phyloP scores from a whole-genome alignment of 352 stramenopile genomes.

The Pythium chondricola region DNA sequence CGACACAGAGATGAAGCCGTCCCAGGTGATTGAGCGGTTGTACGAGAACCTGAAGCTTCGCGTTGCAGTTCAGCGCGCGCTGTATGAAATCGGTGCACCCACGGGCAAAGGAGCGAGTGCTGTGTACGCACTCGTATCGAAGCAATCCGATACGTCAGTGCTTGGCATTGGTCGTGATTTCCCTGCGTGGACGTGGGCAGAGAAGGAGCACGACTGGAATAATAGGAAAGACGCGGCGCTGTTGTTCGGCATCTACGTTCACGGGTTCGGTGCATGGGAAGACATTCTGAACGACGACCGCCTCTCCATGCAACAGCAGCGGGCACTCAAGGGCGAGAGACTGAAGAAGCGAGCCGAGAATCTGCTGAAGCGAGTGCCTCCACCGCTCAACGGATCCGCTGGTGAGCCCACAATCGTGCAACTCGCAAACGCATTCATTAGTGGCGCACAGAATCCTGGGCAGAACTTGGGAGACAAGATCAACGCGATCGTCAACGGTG shows the following conservation, averaged over 20 bases:
- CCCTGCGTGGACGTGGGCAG: conserved; percentile 62
- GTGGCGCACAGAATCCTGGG: conserved; percentile 29
- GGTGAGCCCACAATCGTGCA: conserved; percentile 62
- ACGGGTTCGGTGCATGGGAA: conserved; percentile 83
- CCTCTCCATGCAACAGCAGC: conserved; percentile 73
- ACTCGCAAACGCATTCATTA: conserved; percentile 33
- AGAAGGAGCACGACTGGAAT: conserved; percentile 81
- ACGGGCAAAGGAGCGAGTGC: conserved; percentile 28
- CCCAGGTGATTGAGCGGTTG: conserved; percentile 71
- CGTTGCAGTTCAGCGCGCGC: conserved; percentile 69
- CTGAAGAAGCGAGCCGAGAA: conserved; percentile 84
- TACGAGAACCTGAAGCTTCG: conserved; percentile 85
- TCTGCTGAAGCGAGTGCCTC: conserved; percentile 62
- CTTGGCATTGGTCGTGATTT: conserved; percentile 64
- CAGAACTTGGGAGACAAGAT: conserved; percentile 64
- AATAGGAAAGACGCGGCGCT: conserved; percentile 71
- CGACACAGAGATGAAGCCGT: conserved; percentile 71
- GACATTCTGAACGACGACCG: conserved; percentile 81
- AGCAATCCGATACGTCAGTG: conserved; percentile 56
- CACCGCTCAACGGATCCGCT: conserved; percentile 33
- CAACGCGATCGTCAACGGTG: conserved; percentile 65
- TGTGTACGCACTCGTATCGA: conserved; percentile 67
- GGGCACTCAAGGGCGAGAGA: conserved; percentile 73
- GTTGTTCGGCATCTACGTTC: conserved; percentile 77
- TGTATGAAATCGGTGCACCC: conserved; percentile 40